These are phyloP conservation scores for Iberis amara DNA, from an alignment of 441 rosid genomes.

Conservation along the genomic window DNA sequence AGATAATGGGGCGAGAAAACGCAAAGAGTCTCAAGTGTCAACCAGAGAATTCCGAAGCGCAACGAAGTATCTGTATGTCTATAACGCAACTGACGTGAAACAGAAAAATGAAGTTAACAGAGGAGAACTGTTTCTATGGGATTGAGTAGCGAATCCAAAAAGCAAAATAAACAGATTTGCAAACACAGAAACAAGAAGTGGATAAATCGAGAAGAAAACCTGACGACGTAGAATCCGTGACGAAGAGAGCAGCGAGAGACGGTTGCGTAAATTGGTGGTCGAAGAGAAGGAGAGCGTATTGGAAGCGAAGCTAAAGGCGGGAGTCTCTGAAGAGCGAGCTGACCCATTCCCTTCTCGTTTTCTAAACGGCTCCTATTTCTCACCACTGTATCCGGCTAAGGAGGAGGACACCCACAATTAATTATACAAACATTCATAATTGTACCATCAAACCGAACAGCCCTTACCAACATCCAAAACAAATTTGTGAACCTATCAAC, in stretches of 20 bases:
- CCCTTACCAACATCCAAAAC: neutral
- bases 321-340: conserved; percentile 34
- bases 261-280: conserved; percentile 18
- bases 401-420: conserved; percentile 6
- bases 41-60: too few species aligned
- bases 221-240: conserved; percentile 26
- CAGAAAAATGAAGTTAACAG: too few species aligned
- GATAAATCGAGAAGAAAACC: conserved; percentile 12
- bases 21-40: too few species aligned
- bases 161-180: neutral
- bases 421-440: neutral
- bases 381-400: conserved; percentile 10
- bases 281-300: conserved; percentile 22
- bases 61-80: too few species aligned
- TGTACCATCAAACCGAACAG: neutral
- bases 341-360: conserved; percentile 27
- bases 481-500: neutral
- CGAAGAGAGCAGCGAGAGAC: conserved; percentile 28
- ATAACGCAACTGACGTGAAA: too few species aligned
- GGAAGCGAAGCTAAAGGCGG: conserved; percentile 32
- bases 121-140: too few species aligned
- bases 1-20: too few species aligned
- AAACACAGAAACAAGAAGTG: conserved; percentile 1
- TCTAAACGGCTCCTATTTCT: conserved; percentile 27
- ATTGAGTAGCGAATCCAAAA: too few species aligned